Base-by-base conservation (phyloP, 2,329 filamentous ascomycete species). In the Aspergillus persii region DNA sequence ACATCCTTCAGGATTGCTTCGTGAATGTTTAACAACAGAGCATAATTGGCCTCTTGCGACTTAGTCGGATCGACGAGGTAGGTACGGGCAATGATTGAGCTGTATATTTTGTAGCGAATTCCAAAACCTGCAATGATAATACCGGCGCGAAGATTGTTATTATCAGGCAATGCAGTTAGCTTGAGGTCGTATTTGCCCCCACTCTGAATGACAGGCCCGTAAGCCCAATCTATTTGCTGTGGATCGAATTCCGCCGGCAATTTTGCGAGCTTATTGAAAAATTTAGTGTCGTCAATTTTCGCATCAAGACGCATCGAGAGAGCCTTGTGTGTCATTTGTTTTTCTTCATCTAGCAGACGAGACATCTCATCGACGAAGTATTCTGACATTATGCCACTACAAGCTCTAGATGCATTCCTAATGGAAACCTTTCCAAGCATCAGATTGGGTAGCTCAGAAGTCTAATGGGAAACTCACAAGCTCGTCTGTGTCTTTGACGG, bases 361-460 rank as follows among this genome's bases (percentile, higher is more conserved):
- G 94, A 96, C 93, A 99, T 98, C 75, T 97, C 93, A 72, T 99
- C 95, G 65, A 99, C 88, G 75, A 98, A 98, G 77, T 95, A 99
- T 60, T 94, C 92, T 53, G 92, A 92, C 88, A 98, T 96, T 61
- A 98, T 82, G 59, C 92, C 93, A 65, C 96, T 94, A 68, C 93
- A 97, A 50, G 95, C 94, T 72, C 95, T 90, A 57, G 95, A 95
- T 4, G 94, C 92, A 67, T 94, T 96, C 71, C 96, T 89, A 84
- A 99, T 97, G 9, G 91, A 89, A 66, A 94, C 91, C 84, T 87
- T 41, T 26, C 7, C 8, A n/a, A 29, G 26, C n/a, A 46, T 18
- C 8, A 41, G 29, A 51, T 30, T 29, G 11, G 11, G 49, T 12
- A 46, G 18, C 12, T 39, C 8, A 50, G 65, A 58, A 18, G 29